phyloP scores from a whole-genome alignment of 2,329 filamentous ascomycete species.

The Clonostachys chloroleuca region DNA sequence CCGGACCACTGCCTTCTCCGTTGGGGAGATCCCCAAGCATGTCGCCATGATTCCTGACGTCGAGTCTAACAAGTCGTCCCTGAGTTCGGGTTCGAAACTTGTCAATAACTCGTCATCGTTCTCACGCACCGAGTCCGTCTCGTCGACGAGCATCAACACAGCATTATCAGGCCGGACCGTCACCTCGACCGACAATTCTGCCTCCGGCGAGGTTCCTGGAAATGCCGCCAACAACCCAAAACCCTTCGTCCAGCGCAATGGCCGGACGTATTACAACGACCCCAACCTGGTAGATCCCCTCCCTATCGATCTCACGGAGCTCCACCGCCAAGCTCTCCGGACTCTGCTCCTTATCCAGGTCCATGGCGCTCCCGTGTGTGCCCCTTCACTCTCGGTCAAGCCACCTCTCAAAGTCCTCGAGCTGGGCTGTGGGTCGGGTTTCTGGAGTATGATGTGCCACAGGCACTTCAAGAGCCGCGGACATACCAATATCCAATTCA shows the following conservation, averaged over 20 bases:
- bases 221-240: slow-evolving; percentile 13
- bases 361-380: slow-evolving; percentile 76
- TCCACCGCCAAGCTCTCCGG: slow-evolving; percentile 81
- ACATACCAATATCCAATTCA: slow-evolving; percentile 68
- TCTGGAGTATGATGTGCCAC: slow-evolving; percentile 89
- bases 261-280: slow-evolving; percentile 79
- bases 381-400: slow-evolving; percentile 58
- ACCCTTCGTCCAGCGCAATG: slow-evolving; percentile 69
- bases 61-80: too few relatives aligned
- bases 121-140: slow-evolving; percentile 38
- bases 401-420: slow-evolving; percentile 79
- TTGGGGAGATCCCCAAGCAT: too few relatives aligned
- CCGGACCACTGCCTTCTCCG: too few relatives aligned
- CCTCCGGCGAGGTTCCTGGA: slow-evolving; percentile 30
- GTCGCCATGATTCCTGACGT: too few relatives aligned
- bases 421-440: slow-evolving; percentile 79
- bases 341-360: slow-evolving; percentile 78
- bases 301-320: slow-evolving; percentile 80
- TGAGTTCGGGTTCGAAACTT: background rate
- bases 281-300: slow-evolving; percentile 72
- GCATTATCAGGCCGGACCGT: slow-evolving; percentile 37
- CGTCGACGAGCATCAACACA: slow-evolving; percentile 37
- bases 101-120: slow-evolving; percentile 17
- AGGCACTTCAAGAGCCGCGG: slow-evolving; percentile 70
- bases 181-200: slow-evolving; percentile 41